These are phyloP conservation scores for Acer yangbiense DNA, from an alignment of 345 rosid genomes.

Conservation along the genomic window DNA sequence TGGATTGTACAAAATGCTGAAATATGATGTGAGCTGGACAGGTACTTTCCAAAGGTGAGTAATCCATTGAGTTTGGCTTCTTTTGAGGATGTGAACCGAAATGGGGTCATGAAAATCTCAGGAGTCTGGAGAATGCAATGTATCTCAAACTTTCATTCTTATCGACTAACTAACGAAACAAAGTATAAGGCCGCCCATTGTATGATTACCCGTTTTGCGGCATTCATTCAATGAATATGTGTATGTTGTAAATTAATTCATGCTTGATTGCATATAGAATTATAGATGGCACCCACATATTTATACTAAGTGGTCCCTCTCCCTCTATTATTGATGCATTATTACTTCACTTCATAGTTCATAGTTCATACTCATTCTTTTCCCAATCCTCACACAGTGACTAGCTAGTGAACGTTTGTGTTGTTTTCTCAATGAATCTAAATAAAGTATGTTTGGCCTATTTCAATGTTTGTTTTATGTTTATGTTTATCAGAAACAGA, in stretches of 20 bases:
- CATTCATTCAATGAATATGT: conserved; percentile 24
- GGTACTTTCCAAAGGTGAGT: conserved; percentile 24
- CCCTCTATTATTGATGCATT: conserved; percentile 13
- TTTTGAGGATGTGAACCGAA: conserved; percentile 22
- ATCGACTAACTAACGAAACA: conserved; percentile 20
- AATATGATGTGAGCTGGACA: conserved; percentile 18
- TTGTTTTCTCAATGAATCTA: background rate
- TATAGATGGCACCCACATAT: conserved; percentile 28
- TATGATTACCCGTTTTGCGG: conserved; percentile 30
- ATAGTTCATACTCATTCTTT: conserved; percentile 11
- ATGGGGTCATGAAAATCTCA: conserved; percentile 22
- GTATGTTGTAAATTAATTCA: conserved; percentile 12
- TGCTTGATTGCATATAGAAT: conserved; percentile 13
- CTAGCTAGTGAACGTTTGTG: too few species aligned
- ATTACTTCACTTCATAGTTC: conserved; percentile 11
- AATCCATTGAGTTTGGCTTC: conserved; percentile 29
- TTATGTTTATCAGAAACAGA: too few species aligned
- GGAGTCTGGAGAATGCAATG: conserved; percentile 32
- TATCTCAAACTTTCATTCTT: conserved; percentile 20
- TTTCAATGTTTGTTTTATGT: background rate
- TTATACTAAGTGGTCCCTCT: conserved; percentile 20
- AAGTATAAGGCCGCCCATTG: conserved; percentile 23
- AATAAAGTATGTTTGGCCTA: too few species aligned
- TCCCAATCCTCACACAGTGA: background rate
- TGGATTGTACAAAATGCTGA: conserved; percentile 25